These are phyloP conservation scores for Daldinia bambusicola DNA, from an alignment of 495 filamentous ascomycete genomes.

Conservation along the genomic window DNA sequence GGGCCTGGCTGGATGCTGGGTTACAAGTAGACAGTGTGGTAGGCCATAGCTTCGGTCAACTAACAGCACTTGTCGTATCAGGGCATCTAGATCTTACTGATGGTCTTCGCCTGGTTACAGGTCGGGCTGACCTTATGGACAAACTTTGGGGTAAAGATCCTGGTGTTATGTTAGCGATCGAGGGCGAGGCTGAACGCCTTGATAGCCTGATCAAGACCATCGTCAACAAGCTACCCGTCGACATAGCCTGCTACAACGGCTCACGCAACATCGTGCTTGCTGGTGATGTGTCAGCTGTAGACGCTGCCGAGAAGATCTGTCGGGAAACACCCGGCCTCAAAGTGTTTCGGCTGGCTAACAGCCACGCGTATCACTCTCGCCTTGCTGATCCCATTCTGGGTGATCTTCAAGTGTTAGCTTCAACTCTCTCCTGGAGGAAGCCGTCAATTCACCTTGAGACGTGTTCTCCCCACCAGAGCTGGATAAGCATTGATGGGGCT, in stretches of 20 bases:
- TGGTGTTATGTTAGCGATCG: slow-evolving; percentile 61
- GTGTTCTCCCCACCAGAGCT: slow-evolving; percentile 34
- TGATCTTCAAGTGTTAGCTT: slow-evolving; percentile 42
- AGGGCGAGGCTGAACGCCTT: slow-evolving; percentile 23
- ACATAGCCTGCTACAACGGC: slow-evolving; percentile 56
- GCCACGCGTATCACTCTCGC: slow-evolving; percentile 59
- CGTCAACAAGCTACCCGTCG: background rate
- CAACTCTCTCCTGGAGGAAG: slow-evolving; percentile 39
- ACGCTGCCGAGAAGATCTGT: slow-evolving; percentile 28
- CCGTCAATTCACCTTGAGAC: slow-evolving; percentile 51
- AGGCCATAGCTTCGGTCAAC: slow-evolving; percentile 66
- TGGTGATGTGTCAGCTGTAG: slow-evolving; percentile 42
- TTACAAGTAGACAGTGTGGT: slow-evolving; percentile 52
- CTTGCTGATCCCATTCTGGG: slow-evolving; percentile 52
- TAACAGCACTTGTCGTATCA: slow-evolving; percentile 56
- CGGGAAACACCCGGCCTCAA: slow-evolving; percentile 11
- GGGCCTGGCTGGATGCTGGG: slow-evolving; percentile 62
- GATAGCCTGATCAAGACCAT: slow-evolving; percentile 8
- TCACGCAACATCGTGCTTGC: slow-evolving; percentile 50
- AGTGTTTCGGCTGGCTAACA: slow-evolving; percentile 49
- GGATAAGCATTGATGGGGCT: slow-evolving; percentile 1
- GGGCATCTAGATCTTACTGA: slow-evolving; percentile 44
- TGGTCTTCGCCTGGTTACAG: slow-evolving; percentile 53
- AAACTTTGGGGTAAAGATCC: slow-evolving; percentile 58
- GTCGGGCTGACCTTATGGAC: slow-evolving; percentile 58